These are phyloP conservation scores for Mycena floridula DNA, from an alignment of 768 basidiomycete genomes.

Conservation along the genomic window DNA sequence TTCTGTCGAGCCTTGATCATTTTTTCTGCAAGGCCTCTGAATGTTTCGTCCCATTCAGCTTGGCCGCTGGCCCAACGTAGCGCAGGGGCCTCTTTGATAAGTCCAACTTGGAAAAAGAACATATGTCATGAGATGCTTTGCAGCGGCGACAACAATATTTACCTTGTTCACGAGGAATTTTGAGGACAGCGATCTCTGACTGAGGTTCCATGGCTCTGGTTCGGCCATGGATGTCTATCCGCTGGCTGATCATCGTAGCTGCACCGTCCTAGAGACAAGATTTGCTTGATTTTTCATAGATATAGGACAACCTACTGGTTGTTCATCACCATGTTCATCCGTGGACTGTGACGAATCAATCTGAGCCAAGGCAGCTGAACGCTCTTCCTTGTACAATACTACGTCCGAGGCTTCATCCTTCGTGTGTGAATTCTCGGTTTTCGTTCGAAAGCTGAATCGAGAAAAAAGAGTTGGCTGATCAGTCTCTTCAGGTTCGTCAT, in stretches of 20 bases:
- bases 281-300: too few species aligned
- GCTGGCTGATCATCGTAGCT: conserved; percentile 60
- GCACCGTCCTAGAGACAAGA: conserved; percentile 10
- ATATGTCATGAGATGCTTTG: too few species aligned
- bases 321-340: too few species aligned
- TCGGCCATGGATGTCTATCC: conserved; percentile 57
- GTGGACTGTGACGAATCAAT: too few species aligned
- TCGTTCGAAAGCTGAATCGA: neutral
- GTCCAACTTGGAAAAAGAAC: too few species aligned
- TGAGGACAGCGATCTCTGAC: conserved; percentile 46
- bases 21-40: conserved; percentile 30
- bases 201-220: conserved; percentile 59
- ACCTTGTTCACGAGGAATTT: conserved; percentile 45
- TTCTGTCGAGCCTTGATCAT: conserved; percentile 38
- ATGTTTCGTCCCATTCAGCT: conserved; percentile 55
- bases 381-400: too few species aligned
- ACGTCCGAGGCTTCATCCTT: too few species aligned
- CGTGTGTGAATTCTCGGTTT: conserved; percentile 7
- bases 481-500: conserved; percentile 11
- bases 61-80: conserved; percentile 62
- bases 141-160: too few species aligned
- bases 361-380: too few species aligned
- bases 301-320: too few species aligned
- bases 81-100: conserved; percentile 69
- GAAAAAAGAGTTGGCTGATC: conserved; percentile 1